These are phyloP conservation scores for Penicillium cosmopolitanum DNA, from an alignment of 495 filamentous ascomycete species.

Conservation along the genomic window DNA sequence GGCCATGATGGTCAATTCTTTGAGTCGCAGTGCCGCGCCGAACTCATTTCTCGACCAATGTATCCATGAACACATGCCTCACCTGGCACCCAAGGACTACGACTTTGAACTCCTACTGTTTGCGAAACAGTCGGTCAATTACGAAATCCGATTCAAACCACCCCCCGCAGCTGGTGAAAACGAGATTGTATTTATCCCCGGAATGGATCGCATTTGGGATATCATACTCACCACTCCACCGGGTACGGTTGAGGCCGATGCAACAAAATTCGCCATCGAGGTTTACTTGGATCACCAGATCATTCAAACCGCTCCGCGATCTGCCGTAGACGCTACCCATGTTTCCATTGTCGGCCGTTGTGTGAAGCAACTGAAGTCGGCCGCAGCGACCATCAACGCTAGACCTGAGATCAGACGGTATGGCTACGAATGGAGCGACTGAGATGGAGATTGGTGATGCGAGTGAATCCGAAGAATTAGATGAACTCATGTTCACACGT, in stretches of 20 bases:
- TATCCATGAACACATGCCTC: conserved; percentile 66
- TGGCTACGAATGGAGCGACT: conserved; percentile 45
- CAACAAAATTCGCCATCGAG: conserved; percentile 70
- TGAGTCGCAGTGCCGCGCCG: conserved; percentile 43
- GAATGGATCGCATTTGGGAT: conserved; percentile 80
- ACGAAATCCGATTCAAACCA: conserved; percentile 49
- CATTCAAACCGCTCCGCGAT: conserved; percentile 43
- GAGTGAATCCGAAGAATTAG: conserved; percentile 47
- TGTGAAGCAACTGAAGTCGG: conserved; percentile 69
- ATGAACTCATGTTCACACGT: conserved; percentile 66
- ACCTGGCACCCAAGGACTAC: conserved; percentile 64
- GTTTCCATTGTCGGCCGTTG: conserved; percentile 77
- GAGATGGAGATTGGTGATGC: conserved; percentile 51
- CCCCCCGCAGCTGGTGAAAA: conserved; percentile 42
- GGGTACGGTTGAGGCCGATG: conserved; percentile 68
- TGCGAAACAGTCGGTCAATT: conserved; percentile 57
- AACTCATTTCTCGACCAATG: conserved; percentile 71
- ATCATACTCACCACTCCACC: conserved; percentile 73
- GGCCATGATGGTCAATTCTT: conserved; percentile 61
- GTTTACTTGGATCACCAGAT: conserved; percentile 68
- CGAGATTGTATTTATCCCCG: conserved; percentile 57
- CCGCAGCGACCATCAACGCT: conserved; percentile 63
- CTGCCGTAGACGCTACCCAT: conserved; percentile 70
- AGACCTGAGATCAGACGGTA: conserved; percentile 34
- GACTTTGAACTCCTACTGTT: conserved; percentile 70